Conservation (phyloP, 169 alveolate species). For the Eimeria sp. region DNA sequence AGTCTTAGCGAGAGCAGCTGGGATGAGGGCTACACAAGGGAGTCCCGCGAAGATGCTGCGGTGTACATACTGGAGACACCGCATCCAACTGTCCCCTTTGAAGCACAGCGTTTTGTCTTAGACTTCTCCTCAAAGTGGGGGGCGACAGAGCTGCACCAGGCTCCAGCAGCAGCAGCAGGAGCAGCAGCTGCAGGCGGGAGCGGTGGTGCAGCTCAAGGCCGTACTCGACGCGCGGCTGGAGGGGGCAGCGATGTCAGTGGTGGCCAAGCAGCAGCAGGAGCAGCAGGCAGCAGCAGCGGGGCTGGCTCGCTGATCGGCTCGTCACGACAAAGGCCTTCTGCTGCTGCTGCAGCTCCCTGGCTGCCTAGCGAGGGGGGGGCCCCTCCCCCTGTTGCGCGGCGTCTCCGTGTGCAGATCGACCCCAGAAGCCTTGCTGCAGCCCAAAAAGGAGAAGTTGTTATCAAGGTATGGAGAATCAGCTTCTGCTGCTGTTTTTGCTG, state of each 20-base stretch:
- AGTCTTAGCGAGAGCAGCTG: background rate
- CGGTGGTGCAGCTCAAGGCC: conserved; percentile 17
- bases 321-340: background rate
- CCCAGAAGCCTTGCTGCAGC: conserved; percentile 49
- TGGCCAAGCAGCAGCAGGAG: background rate
- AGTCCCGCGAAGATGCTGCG: conserved; percentile 19
- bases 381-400: conserved; percentile 42
- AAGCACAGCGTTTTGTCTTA: conserved; percentile 29
- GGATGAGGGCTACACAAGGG: conserved; percentile 2
- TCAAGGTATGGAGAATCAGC: conserved; percentile 6
- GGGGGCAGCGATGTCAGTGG: background rate
- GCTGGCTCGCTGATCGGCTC: background rate
- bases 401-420: conserved; percentile 32
- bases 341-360: conserved; percentile 6
- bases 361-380: conserved; percentile 50
- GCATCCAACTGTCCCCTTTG: conserved; percentile 64
- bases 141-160: conserved; percentile 3
- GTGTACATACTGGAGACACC: conserved; percentile 63
- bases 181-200: conserved; percentile 11
- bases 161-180: background rate
- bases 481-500: conserved; percentile 41
- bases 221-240: background rate
- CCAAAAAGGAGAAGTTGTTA: conserved; percentile 52
- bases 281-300: conserved; percentile 1
- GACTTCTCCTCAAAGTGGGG: conserved; percentile 24